Percentiles rank a stretch among this genome's conserved stretches.
Evolutionary conservation across 176 grass and related monocot genomes (phyloP).

Genomic region (Oryza longistaminata): DNA sequence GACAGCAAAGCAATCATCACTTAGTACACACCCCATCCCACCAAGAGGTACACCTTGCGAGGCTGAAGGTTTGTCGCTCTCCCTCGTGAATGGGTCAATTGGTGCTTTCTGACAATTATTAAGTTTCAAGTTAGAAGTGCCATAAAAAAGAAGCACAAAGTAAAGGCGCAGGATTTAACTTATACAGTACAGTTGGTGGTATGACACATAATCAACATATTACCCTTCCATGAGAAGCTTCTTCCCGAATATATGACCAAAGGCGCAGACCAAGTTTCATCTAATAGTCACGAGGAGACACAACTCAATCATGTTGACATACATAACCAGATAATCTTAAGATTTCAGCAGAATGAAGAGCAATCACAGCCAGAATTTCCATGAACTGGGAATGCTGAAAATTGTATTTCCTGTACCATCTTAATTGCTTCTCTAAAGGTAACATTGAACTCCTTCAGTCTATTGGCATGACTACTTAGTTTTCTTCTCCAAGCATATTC

Average conservation of each 20-base stretch:
- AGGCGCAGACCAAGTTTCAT: slow-evolving; percentile 93
- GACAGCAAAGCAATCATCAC: slow-evolving; percentile 17
- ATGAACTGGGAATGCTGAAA: slow-evolving; percentile 12
- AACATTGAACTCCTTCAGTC: slow-evolving; percentile 90
- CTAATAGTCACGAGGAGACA: slow-evolving; percentile 35
- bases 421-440: slow-evolving; percentile 87
- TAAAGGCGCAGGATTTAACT: slow-evolving; percentile 12
- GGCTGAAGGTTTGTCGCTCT: slow-evolving; percentile 71
- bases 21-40: slow-evolving; percentile 83
- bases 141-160: slow-evolving; percentile 12
- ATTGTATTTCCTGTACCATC: slow-evolving; percentile 60
- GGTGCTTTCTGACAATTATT: slow-evolving; percentile 82
- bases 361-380: slow-evolving; percentile 18
- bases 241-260: slow-evolving; percentile 98
- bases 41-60: slow-evolving; percentile 95
- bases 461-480: slow-evolving; percentile 93
- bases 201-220: slow-evolving; percentile 28
- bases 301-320: slow-evolving; percentile 19
- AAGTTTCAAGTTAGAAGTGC: slow-evolving; percentile 46
- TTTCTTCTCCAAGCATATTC: slow-evolving; percentile 88
- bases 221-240: slow-evolving; percentile 99
- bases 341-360: slow-evolving; percentile 28
- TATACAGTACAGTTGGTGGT: slow-evolving; percentile 23
- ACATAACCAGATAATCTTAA: background rate
- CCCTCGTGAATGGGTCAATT: slow-evolving; percentile 95